phyloP scores from a whole-genome alignment of 1,284 basidiomycete genomes.

The Melampsora larici-populina region DNA sequence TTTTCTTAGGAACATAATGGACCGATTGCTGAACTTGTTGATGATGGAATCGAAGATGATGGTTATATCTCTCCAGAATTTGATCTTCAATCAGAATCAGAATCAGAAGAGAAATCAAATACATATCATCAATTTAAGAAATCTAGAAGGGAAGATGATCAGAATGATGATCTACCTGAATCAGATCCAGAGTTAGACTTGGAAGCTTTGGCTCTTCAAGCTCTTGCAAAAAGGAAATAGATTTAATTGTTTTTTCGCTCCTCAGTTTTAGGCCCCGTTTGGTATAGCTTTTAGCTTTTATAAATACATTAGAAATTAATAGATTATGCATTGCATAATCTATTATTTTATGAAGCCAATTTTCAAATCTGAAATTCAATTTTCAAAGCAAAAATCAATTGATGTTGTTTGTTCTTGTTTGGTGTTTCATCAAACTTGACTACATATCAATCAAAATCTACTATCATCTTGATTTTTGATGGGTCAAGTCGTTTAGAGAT shows the following conservation, averaged over 20 bases:
- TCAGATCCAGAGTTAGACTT: constrained; percentile 46
- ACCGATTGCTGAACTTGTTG: constrained; percentile 13
- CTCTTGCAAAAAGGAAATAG: constrained; percentile 42
- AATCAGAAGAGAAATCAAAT: constrained; percentile 34
- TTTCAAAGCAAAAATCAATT: too few species aligned
- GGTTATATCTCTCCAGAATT: constrained; percentile 72
- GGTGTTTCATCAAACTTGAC: too few species aligned
- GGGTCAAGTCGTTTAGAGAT: too few species aligned
- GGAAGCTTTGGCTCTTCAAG: constrained; percentile 48
- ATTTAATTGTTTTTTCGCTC: background rate
- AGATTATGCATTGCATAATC: too few species aligned
- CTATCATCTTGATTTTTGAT: too few species aligned
- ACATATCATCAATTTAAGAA: constrained; percentile 41
- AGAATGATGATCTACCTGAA: background rate
- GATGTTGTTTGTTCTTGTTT: too few species aligned
- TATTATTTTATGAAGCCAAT: too few species aligned
- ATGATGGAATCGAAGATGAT: constrained; percentile 46
- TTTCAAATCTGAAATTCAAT: too few species aligned
- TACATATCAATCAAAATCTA: too few species aligned
- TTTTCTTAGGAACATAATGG: background rate
- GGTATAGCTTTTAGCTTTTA: too few species aligned
- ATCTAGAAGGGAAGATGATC: background rate
- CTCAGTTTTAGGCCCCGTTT: too few species aligned
- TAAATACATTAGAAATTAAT: too few species aligned
- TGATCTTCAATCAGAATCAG: constrained; percentile 54